Evolutionary conservation across 108 stramenopile genomes (phyloP).

Genomic region (Nannochloropsis gaditana): DNA sequence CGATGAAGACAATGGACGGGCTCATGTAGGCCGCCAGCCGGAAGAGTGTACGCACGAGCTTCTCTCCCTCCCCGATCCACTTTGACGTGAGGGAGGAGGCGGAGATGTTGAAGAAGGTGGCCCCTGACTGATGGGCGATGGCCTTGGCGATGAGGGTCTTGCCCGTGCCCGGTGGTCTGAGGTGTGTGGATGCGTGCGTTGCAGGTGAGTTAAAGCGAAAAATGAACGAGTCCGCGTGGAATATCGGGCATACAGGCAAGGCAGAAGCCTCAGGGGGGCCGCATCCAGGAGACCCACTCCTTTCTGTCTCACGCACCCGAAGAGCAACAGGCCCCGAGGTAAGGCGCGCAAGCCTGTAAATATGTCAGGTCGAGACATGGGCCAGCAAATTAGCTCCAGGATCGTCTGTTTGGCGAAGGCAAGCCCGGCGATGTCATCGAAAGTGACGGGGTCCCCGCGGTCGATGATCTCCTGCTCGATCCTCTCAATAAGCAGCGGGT

Average conservation of each 20-base stretch:
- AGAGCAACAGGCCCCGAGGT: constrained; percentile 39
- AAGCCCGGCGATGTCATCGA: constrained; percentile 55
- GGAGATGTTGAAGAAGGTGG: constrained; percentile 96
- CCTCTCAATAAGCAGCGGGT: constrained; percentile 51
- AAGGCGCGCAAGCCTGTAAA: constrained; percentile 53
- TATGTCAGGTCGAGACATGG: constrained; percentile 50
- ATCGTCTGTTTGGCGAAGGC: constrained; percentile 55
- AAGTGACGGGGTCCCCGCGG: constrained; percentile 44
- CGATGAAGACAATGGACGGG: constrained; percentile 88
- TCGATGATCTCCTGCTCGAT: constrained; percentile 39
- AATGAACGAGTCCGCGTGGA: constrained; percentile 35
- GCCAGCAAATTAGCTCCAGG: constrained; percentile 52
- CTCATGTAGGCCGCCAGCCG: constrained; percentile 84
- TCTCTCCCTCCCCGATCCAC: constrained; percentile 99
- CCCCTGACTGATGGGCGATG: constrained; percentile 89
- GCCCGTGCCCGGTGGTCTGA: constrained; percentile 73
- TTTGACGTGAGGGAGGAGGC: constrained; percentile 95
- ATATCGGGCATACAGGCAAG: background rate
- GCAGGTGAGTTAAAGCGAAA: constrained; percentile 31
- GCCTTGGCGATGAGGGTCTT: constrained; percentile 99
- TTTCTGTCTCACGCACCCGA: background rate
- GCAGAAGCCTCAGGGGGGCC: background rate
- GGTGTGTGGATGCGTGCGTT: too few species aligned
- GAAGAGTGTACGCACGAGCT: constrained; percentile 90
- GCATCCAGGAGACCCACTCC: background rate